Conservation (phyloP, 2,329 filamentous ascomycete species). For the Fusarium anguioides region DNA sequence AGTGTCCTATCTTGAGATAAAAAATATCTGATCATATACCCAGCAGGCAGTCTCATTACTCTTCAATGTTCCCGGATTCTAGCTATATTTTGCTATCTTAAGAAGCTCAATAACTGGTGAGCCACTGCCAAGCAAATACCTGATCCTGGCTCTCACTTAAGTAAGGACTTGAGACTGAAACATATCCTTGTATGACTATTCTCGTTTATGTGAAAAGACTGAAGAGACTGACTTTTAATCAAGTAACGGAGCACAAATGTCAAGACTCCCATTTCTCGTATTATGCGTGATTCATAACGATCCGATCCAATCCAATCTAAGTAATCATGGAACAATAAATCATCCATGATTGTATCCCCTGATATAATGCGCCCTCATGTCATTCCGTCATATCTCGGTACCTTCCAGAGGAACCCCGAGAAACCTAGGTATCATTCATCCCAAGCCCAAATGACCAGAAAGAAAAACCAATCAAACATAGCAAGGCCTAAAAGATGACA, state of each 20-base stretch:
- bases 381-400: constrained; percentile 37
- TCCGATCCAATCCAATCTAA: constrained; percentile 47
- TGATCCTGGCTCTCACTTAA: not conserved
- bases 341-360: constrained; percentile 13
- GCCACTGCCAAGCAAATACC: not conserved
- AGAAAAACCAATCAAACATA: constrained; percentile 21
- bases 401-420: constrained; percentile 42
- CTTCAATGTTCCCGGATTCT: not conserved
- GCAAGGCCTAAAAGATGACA: constrained; percentile 34
- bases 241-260: not conserved
- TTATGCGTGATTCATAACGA: constrained; percentile 43
- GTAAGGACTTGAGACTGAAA: not conserved
- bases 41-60: not conserved
- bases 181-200: not conserved
- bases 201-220: not conserved
- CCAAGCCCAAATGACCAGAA: constrained; percentile 34
- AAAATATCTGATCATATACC: not conserved
- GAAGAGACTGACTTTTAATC: not conserved
- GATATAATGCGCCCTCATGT: constrained; percentile 27
- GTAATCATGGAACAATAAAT: constrained; percentile 14
- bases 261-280: constrained; percentile 26
- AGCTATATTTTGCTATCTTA: not conserved
- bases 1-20: not conserved
- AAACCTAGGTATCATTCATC: constrained; percentile 43
- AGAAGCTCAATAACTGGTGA: not conserved